These are phyloP conservation scores for Coemansia furcata DNA, from an alignment of 192 early-diverging fungal species.

Conservation along the genomic window DNA sequence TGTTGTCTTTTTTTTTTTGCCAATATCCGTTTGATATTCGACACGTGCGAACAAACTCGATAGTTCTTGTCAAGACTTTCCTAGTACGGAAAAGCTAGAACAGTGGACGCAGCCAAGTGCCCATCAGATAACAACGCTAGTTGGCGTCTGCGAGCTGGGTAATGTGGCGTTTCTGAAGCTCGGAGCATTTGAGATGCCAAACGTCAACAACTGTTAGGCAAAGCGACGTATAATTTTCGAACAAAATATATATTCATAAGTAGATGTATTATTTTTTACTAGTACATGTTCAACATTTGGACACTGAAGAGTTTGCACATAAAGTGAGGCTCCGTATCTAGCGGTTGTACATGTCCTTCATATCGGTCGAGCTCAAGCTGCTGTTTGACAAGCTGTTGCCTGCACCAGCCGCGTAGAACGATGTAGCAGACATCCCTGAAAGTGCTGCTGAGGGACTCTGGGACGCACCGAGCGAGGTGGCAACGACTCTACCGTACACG, in stretches of 20 bases:
- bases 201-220: neutral
- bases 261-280: neutral
- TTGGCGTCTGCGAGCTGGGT: constrained; percentile 34
- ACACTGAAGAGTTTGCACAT: neutral
- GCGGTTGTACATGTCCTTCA: constrained; percentile 50
- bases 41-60: neutral
- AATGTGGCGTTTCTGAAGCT: constrained; percentile 22
- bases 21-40: neutral
- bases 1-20: neutral
- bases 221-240: neutral
- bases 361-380: constrained; percentile 42
- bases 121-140: constrained; percentile 13
- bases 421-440: constrained; percentile 19
- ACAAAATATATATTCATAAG: neutral
- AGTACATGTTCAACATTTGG: constrained; percentile 1
- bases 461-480: constrained; percentile 16
- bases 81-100: neutral
- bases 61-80: constrained; percentile 4
- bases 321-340: constrained; percentile 1
- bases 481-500: constrained; percentile 26
- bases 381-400: constrained; percentile 41
- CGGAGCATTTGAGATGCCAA: constrained; percentile 9
- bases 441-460: constrained; percentile 16
- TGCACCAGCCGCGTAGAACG: constrained; percentile 39
- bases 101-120: constrained; percentile 1